phyloP scores from a whole-genome alignment of 129 eudicot species.

The Gnaphalium uliginosum region DNA sequence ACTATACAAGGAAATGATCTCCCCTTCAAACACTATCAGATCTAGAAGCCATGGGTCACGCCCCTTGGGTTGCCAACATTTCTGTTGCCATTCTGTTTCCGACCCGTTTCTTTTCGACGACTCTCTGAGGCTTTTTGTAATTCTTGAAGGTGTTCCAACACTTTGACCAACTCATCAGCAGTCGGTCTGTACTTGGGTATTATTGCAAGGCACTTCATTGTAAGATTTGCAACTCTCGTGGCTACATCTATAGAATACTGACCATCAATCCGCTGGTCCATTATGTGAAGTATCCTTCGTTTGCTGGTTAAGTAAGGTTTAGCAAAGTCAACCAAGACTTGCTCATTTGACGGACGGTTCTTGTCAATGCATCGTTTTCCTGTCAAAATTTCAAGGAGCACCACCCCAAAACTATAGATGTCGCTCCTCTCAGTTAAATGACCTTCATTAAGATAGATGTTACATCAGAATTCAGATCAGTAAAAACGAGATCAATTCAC shows the following conservation, averaged over 20 bases:
- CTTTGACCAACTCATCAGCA: constrained; percentile 67
- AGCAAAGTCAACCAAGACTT: constrained; percentile 74
- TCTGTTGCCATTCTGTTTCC: constrained; percentile 30
- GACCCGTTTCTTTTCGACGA: constrained; percentile 32
- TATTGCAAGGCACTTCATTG: constrained; percentile 61
- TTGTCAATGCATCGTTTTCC: constrained; percentile 74
- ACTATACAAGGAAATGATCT: constrained; percentile 21
- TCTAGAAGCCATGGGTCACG: constrained; percentile 25
- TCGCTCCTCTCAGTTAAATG: constrained; percentile 85
- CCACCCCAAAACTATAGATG: constrained; percentile 91
- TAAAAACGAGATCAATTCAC: background rate
- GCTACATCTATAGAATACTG: constrained; percentile 64
- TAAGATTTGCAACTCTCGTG: constrained; percentile 55
- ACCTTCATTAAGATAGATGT: constrained; percentile 48
- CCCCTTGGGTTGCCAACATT: constrained; percentile 37
- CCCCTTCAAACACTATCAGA: constrained; percentile 25
- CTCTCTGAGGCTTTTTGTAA: constrained; percentile 34
- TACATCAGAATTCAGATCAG: background rate
- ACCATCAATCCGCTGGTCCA: constrained; percentile 71
- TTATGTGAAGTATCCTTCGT: constrained; percentile 54
- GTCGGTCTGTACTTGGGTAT: constrained; percentile 67
- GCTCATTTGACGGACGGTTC: constrained; percentile 69
- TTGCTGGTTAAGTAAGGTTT: constrained; percentile 70
- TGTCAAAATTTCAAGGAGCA: constrained; percentile 76
- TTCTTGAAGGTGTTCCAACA: constrained; percentile 63